Evolutionary conservation across 1,139 yeast genomes (phyloP).

Genomic region (Yamadazyma pseudoaaseri): DNA sequence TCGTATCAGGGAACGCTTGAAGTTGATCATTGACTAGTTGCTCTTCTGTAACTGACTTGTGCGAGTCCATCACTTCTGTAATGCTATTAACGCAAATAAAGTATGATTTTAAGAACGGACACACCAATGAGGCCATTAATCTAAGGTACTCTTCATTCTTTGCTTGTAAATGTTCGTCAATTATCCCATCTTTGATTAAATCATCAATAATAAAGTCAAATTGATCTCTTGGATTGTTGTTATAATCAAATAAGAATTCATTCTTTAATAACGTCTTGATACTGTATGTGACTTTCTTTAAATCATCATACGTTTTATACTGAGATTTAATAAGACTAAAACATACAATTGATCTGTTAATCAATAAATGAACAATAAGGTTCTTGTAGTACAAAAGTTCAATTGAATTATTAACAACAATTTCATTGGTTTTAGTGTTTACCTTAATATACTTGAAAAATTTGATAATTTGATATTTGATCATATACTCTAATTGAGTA

Average conservation of each 20-base stretch:
- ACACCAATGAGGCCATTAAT: slow-evolving; percentile 29
- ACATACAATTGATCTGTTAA: slow-evolving; percentile 36
- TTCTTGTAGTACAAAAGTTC: slow-evolving; percentile 48
- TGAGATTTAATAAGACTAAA: slow-evolving; percentile 25
- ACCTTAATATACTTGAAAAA: slow-evolving; percentile 37
- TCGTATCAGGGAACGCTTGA: slow-evolving; percentile 37
- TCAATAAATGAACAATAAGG: slow-evolving; percentile 39
- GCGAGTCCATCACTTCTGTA: slow-evolving; percentile 13
- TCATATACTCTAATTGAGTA: slow-evolving; percentile 19
- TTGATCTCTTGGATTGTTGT: slow-evolving; percentile 31
- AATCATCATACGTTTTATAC: slow-evolving; percentile 2
- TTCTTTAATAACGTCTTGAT: slow-evolving; percentile 41
- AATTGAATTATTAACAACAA: slow-evolving; percentile 34
- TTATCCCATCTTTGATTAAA: slow-evolving; percentile 19
- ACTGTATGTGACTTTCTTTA: slow-evolving; percentile 8
- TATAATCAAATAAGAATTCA: slow-evolving; percentile 47
- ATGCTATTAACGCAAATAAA: slow-evolving; percentile 31
- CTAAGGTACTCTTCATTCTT: slow-evolving; percentile 25
- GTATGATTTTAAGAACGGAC: slow-evolving; percentile 42
- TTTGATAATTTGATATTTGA: slow-evolving; percentile 29
- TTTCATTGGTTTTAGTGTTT: slow-evolving; percentile 24
- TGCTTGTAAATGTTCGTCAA: slow-evolving; percentile 22
- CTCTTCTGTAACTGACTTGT: slow-evolving; percentile 12
- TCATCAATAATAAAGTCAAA: slow-evolving; percentile 30
- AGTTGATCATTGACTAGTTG: slow-evolving; percentile 24